Evolutionary conservation across 2,329 filamentous ascomycete species (phyloP), one percentile per base, ranked within the genome.

Genomic region (Diaporthe sp.): DNA sequence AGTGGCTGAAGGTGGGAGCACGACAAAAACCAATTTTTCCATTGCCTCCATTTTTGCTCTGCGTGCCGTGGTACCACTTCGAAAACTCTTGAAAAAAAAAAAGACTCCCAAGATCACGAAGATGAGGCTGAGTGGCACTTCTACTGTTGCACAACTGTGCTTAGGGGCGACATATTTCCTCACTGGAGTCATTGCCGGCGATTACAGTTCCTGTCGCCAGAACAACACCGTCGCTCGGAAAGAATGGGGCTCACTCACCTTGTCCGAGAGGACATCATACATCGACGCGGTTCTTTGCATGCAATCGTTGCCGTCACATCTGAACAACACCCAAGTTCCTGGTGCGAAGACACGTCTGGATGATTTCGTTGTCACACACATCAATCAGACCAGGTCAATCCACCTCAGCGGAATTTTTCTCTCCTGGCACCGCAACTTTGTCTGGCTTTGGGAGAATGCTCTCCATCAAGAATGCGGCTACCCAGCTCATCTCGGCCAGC

Each of bases 281-380:
- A 58, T 45, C 25, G 54, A 60, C n/a, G 69, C 69, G 8, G 55
- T 61, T 40, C 42, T 33, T 8, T 71, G 69, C 55, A 57, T 50
- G 55, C 38, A 45, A 50, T 47, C 28, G 25, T 60, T 40, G 9
- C 69, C 54, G n/a, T 60, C 42, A 17, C 54, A 38, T 13, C 30
- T 50, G 19, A 38, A 42, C 50, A 57, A 22, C 22, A n/a, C n/a
- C 9, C 38, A 35, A 47, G 52, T 47, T 19, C 55, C 67, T n/a
- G 67, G 45, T n/a, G 67, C 47, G 2, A 42, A 45, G 33, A 58
- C 45, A 17, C 80, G 81, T 35, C 82, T 77, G 19, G 82, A 83
- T 47, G 81, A 82, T 35, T 83, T 82, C 38, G 79, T 80, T 12
- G 79, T 60, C 30, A 79, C 78, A 25, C 75, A 78, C 78, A 38